phyloP scores from a whole-genome alignment of 805 yeast genomes.

The Candida hungchunana region DNA sequence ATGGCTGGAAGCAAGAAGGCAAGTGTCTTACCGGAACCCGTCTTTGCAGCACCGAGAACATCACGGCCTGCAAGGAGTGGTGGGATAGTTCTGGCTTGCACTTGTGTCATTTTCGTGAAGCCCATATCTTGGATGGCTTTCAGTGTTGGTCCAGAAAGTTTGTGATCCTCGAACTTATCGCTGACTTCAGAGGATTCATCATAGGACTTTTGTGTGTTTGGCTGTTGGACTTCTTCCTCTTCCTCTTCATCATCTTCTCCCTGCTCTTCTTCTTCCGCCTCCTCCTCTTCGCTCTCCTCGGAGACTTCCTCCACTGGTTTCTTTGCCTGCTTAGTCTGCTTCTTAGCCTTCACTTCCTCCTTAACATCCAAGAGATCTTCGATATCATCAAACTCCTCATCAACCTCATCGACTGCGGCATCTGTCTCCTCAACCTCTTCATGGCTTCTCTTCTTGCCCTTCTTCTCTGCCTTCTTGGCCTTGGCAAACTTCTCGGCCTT shows the following conservation, averaged over 20 bases:
- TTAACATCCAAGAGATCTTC: conserved; percentile 49
- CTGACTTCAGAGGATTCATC: conserved; percentile 19
- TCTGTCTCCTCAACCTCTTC: conserved; percentile 36
- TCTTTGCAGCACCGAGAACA: conserved; percentile 98
- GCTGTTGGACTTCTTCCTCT: conserved; percentile 18
- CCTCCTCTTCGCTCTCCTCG: conserved; percentile 15
- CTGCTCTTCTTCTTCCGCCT: conserved; percentile 21
- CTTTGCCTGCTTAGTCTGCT: conserved; percentile 11
- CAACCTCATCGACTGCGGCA: conserved; percentile 47
- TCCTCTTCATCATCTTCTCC: conserved; percentile 22
- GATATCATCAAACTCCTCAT: conserved; percentile 54
- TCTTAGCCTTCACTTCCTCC: conserved; percentile 22
- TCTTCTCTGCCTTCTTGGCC: conserved; percentile 13
- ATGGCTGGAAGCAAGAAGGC: conserved; percentile 96
- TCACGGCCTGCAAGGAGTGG: conserved; percentile 95
- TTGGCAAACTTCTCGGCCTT: conserved; percentile 10
- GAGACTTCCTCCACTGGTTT: conserved; percentile 16
- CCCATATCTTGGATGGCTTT: conserved; percentile 87
- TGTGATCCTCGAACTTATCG: conserved; percentile 42
- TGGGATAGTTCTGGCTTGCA: conserved; percentile 94
- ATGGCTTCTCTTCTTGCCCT: conserved; percentile 27
- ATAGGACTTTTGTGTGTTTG: conserved; percentile 7
- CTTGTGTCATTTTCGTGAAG: conserved; percentile 86
- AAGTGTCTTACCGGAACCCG: conserved; percentile 97
- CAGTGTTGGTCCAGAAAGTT: conserved; percentile 76